Conservation (phyloP, 148 eudicot species). For the Rhododendron ovatum region DNA sequence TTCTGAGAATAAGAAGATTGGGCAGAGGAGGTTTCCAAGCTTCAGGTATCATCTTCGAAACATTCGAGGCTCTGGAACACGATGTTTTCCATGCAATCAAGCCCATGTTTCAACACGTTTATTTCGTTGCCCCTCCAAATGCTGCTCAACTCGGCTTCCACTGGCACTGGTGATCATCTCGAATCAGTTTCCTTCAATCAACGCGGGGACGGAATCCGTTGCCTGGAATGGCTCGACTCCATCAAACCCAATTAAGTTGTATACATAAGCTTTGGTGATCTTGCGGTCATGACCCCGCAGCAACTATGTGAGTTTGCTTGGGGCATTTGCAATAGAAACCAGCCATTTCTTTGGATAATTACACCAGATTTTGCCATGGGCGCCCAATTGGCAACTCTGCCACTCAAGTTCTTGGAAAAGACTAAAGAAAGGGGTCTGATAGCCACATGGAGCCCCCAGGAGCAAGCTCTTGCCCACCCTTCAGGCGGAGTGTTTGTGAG, state of each 20-base stretch:
- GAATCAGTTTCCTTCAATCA: conserved; percentile 1
- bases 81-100: conserved; percentile 25
- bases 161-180: background rate
- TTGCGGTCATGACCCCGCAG: conserved; percentile 17
- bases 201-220: conserved; percentile 21
- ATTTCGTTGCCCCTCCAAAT: conserved; percentile 35
- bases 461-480: conserved; percentile 11
- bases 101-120: conserved; percentile 19
- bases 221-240: conserved; percentile 34
- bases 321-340: conserved; percentile 48
- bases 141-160: conserved; percentile 3
- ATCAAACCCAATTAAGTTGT: conserved; percentile 28
- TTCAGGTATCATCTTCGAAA: conserved; percentile 39
- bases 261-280: conserved; percentile 18
- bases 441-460: conserved; percentile 11
- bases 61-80: conserved; percentile 43
- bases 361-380: background rate
- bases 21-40: conserved; percentile 19
- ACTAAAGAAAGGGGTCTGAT: conserved; percentile 11
- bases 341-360: conserved; percentile 38
- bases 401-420: conserved; percentile 2
- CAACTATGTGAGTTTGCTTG: conserved; percentile 26
- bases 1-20: no score
- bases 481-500: conserved; percentile 7
- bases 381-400: background rate